These are phyloP conservation scores for Cardamine chenopodiifolia DNA, from an alignment of 345 rosid species.

Conservation along the genomic window DNA sequence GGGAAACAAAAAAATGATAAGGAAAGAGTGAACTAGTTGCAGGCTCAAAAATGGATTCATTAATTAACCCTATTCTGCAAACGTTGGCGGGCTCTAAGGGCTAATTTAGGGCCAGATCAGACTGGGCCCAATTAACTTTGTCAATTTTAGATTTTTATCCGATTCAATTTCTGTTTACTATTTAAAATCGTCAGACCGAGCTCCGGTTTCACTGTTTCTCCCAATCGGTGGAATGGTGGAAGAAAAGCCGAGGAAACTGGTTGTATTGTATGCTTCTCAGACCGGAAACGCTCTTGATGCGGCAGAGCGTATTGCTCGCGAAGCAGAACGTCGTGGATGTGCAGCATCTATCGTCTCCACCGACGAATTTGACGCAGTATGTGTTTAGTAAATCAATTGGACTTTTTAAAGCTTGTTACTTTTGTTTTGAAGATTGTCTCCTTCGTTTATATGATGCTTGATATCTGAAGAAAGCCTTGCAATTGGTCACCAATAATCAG, in stretches of 20 bases:
- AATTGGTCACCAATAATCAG: not conserved
- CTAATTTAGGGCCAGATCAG: too few species aligned
- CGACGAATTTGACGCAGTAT: conserved; percentile 68
- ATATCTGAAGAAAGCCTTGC: not conserved
- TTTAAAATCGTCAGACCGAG: not conserved
- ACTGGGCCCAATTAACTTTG: too few species aligned
- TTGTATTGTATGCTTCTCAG: conserved; percentile 74
- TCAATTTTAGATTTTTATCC: too few species aligned
- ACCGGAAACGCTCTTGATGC: conserved; percentile 88
- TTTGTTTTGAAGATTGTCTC: not conserved
- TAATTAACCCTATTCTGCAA: too few species aligned
- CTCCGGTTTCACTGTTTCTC: not conserved
- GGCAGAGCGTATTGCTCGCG: conserved; percentile 80
- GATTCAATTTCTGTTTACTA: not conserved
- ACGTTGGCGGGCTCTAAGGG: too few species aligned
- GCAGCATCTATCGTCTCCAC: conserved; percentile 51
- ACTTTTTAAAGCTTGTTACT: conserved; percentile 25
- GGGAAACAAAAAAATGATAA: too few species aligned
- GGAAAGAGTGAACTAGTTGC: too few species aligned
- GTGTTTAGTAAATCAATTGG: not conserved
- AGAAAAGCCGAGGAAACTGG: conserved; percentile 47
- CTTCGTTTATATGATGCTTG: conserved; percentile 1
- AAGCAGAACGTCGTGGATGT: conserved; percentile 79
- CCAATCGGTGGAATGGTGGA: conserved; percentile 42
- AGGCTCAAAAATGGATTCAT: too few species aligned